These are phyloP conservation scores for Sugiyamaella mastotermitis DNA, from an alignment of 805 yeast species.

Conservation along the genomic window DNA sequence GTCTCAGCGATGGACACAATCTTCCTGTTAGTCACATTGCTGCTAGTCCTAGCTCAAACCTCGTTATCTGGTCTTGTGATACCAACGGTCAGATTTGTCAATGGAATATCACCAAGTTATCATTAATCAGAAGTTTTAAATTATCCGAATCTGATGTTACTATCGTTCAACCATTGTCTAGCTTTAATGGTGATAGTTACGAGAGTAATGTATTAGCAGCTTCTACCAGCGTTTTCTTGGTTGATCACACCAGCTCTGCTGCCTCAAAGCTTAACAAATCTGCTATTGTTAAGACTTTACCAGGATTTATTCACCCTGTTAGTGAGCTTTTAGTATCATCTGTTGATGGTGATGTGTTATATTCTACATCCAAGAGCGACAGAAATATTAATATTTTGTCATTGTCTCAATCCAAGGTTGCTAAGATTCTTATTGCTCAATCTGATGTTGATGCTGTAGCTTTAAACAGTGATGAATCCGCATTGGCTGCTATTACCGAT, in stretches of 20 bases:
- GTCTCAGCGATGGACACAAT: conserved; percentile 42
- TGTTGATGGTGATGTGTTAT: conserved; percentile 38
- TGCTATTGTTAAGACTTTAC: conserved; percentile 44
- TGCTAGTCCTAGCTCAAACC: conserved; percentile 39
- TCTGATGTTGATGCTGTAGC: conserved; percentile 47
- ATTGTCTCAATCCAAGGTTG: conserved; percentile 35
- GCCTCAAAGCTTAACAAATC: conserved; percentile 1
- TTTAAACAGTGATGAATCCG: conserved; percentile 20
- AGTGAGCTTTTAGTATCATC: conserved; percentile 38
- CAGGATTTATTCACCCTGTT: conserved; percentile 74
- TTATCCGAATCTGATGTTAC: conserved; percentile 15
- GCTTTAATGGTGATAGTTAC: no score
- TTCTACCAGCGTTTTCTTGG: conserved; percentile 57
- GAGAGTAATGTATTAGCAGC: conserved; percentile 48
- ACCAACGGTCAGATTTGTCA: conserved; percentile 50
- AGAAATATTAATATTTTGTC: conserved; percentile 73
- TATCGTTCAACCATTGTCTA: conserved; percentile 11
- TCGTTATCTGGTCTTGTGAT: conserved; percentile 56
- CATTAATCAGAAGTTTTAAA: conserved; percentile 28
- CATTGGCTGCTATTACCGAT: conserved; percentile 58
- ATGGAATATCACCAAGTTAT: conserved; percentile 50
- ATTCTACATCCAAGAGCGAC: conserved; percentile 73
- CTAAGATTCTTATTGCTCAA: conserved; percentile 62
- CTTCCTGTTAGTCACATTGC: conserved; percentile 41
- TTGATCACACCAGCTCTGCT: conserved; percentile 26